phyloP scores from a whole-genome alignment of 164 flowering plant genomes.

The Macadamia tetraphylla region DNA sequence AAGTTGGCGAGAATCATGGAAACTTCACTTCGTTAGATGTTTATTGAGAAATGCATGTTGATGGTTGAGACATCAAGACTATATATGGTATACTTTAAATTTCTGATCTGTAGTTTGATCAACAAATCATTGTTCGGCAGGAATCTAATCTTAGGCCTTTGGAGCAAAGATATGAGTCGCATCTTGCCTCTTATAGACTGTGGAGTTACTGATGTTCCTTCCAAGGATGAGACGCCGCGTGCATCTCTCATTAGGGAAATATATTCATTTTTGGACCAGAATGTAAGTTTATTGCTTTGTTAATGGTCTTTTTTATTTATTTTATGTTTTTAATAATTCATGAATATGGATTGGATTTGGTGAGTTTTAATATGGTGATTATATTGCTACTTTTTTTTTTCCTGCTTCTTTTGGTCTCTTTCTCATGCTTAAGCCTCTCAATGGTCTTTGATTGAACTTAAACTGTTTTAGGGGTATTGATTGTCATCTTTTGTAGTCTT shows the following conservation, averaged over 20 bases:
- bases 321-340: no score
- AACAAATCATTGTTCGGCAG: constrained; percentile 32
- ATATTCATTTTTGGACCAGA: constrained; percentile 76
- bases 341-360: no score
- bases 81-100: no score
- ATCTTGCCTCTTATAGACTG: constrained; percentile 77
- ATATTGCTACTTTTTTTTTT: background rate
- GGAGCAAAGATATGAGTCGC: constrained; percentile 80
- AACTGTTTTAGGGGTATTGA: background rate
- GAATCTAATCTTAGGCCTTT: constrained; percentile 76
- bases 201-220: constrained; percentile 53
- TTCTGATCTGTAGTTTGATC: no score
- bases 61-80: no score
- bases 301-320: no score
- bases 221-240: constrained; percentile 45
- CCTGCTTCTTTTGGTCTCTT: background rate
- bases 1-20: no score
- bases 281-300: constrained; percentile 47
- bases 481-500: background rate
- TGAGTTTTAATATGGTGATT: background rate
- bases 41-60: no score
- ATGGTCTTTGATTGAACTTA: background rate
- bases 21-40: no score
- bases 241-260: constrained; percentile 70
- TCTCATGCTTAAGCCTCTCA: background rate